Percentiles rank a stretch among this genome's conserved stretches.
These are phyloP conservation scores for Fragaria nilgerrensis DNA, from an alignment of 306 rosid genomes.

Conservation along the genomic window DNA sequence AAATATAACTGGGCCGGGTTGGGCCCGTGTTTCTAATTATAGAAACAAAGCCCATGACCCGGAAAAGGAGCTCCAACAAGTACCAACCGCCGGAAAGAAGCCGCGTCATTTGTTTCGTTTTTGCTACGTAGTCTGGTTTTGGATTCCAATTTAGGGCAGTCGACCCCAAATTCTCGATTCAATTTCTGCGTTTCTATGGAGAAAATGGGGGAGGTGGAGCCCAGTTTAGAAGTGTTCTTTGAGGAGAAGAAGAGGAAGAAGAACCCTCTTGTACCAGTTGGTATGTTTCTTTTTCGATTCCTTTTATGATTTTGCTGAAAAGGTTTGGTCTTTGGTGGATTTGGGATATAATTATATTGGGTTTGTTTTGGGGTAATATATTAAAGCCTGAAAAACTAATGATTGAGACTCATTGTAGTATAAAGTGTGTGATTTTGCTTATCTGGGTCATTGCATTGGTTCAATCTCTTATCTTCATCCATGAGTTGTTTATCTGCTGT, in stretches of 20 bases:
- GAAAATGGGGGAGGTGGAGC: conserved; percentile 52
- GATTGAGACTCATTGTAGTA: neutral
- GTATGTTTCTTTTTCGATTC: conserved; percentile 33
- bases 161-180: neutral
- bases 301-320: neutral
- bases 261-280: conserved; percentile 85
- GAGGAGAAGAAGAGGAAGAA: conserved; percentile 67
- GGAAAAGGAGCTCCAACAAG: neutral
- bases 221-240: conserved; percentile 52
- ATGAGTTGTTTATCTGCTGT: neutral
- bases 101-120: neutral
- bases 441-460: no score
- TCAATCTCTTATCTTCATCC: neutral
- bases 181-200: conserved; percentile 17
- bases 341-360: neutral
- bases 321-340: neutral
- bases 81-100: neutral
- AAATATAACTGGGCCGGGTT: neutral
- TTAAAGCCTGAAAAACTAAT: neutral
- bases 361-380: neutral
- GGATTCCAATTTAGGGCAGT: conserved; percentile 11
- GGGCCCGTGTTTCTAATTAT: neutral
- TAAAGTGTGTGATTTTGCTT: no score
- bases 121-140: neutral
- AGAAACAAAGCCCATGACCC: neutral